Conservation (phyloP, 75 land plant genomes). For the Pinus taeda region DNA sequence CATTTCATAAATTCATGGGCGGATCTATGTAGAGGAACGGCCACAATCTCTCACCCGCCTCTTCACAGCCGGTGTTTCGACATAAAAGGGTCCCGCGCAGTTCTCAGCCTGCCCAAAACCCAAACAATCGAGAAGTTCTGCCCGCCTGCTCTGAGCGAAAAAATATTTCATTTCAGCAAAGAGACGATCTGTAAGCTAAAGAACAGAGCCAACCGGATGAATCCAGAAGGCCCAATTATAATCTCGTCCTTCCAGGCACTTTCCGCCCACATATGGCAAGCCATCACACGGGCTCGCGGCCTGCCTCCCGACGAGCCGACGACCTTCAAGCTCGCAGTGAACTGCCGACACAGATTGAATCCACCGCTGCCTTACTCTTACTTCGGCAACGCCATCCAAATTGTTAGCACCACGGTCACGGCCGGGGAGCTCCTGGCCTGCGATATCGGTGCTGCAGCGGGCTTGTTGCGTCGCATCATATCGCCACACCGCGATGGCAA, state of each 20-base stretch:
- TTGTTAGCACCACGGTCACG: slow-evolving; percentile 11
- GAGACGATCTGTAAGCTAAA: slow-evolving; percentile 40
- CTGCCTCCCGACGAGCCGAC: slow-evolving; percentile 20
- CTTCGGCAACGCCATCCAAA: slow-evolving; percentile 47
- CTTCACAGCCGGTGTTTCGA: slow-evolving; percentile 37
- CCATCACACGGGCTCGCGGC: slow-evolving; percentile 33
- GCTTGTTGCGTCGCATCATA: slow-evolving; percentile 35
- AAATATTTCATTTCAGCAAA: slow-evolving; percentile 50
- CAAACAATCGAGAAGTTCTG: neutral
- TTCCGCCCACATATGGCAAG: slow-evolving; percentile 50
- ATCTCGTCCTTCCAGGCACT: slow-evolving; percentile 52
- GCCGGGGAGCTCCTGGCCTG: slow-evolving; percentile 28
- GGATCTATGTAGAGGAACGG: neutral
- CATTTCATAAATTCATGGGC: slow-evolving; percentile 41
- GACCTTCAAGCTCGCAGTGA: slow-evolving; percentile 25
- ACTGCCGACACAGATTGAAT: slow-evolving; percentile 29
- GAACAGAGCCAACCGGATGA: slow-evolving; percentile 40
- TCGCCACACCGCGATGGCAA: slow-evolving; percentile 31
- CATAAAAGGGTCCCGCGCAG: slow-evolving; percentile 37
- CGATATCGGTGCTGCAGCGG: slow-evolving; percentile 33
- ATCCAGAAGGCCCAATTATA: slow-evolving; percentile 36
- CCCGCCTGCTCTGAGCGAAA: slow-evolving; percentile 24
- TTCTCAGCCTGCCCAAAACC: slow-evolving; percentile 34
- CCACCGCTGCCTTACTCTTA: slow-evolving; percentile 37
- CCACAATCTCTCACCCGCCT: slow-evolving; percentile 29